Conservation (phyloP, 1,139 yeast genomes). For the Kodamaea plutei region DNA sequence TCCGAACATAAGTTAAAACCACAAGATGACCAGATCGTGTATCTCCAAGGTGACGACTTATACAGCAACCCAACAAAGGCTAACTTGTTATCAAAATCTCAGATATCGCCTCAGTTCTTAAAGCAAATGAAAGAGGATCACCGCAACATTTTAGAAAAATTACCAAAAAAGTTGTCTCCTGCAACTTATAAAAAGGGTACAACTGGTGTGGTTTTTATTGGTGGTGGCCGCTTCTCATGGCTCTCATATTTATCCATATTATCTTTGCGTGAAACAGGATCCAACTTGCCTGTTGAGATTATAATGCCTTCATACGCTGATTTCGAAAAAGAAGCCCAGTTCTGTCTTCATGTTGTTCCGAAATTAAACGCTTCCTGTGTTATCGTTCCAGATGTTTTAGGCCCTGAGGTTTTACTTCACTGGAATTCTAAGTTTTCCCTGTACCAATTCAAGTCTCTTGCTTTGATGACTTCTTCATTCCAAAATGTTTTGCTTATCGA, state of each 20-base stretch:
- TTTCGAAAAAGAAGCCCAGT: constrained; percentile 17
- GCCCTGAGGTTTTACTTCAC: constrained; percentile 29
- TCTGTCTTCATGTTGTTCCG: constrained; percentile 15
- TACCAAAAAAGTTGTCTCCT: constrained; percentile 25
- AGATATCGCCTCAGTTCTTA: constrained; percentile 20
- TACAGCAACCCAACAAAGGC: constrained; percentile 13
- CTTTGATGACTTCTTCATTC: constrained; percentile 37
- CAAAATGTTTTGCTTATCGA: constrained; percentile 40
- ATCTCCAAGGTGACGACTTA: constrained; percentile 14
- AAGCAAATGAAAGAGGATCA: constrained; percentile 26
- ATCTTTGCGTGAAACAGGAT: constrained; percentile 33
- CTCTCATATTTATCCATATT: constrained; percentile 33
- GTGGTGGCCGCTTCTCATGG: constrained; percentile 40
- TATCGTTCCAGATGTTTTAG: constrained; percentile 32
- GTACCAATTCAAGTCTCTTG: constrained; percentile 42
- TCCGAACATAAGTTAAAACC: constrained; percentile 8
- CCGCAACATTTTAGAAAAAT: constrained; percentile 16
- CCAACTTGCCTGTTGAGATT: constrained; percentile 35
- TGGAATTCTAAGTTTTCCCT: constrained; percentile 26
- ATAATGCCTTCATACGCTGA: constrained; percentile 33
- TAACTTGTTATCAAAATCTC: constrained; percentile 28
- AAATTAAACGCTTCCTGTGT: constrained; percentile 16
- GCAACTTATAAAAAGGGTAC: constrained; percentile 24
- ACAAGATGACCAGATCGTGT: constrained; percentile 12
- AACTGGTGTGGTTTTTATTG: constrained; percentile 35